These are phyloP conservation scores for Skeletonema tropicum DNA, from an alignment of 108 stramenopile genomes.

Conservation along the genomic window DNA sequence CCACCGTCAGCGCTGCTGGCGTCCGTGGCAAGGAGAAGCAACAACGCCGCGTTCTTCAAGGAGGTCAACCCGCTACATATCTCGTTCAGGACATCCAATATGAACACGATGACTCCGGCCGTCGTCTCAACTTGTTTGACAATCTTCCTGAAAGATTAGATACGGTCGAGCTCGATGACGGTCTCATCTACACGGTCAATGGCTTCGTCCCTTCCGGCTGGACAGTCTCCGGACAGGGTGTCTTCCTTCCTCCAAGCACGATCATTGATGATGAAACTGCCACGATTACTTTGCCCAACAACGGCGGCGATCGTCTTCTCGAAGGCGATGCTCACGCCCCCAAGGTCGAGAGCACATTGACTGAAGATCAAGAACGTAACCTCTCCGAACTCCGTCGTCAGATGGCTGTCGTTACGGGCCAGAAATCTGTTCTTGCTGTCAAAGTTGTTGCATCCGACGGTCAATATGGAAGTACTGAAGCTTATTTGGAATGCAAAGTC, in stretches of 20 bases:
- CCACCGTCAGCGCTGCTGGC: neutral
- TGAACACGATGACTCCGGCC: neutral
- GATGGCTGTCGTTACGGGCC: neutral
- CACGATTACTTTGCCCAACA: neutral
- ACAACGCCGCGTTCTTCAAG: neutral
- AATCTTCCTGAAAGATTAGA: neutral
- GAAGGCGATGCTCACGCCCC: neutral
- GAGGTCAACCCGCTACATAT: neutral
- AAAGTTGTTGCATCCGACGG: constrained; percentile 16
- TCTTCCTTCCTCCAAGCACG: neutral
- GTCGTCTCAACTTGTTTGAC: neutral
- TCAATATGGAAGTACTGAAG: neutral
- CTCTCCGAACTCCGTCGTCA: constrained; percentile 2
- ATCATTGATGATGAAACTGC: neutral
- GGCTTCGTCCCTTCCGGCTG: neutral
- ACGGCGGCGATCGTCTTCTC: neutral
- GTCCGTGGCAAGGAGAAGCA: neutral
- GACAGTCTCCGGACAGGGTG: neutral
- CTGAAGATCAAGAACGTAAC: constrained; percentile 2
- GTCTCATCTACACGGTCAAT: neutral
- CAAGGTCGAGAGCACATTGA: neutral
- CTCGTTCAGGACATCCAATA: neutral
- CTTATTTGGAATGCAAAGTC: constrained; percentile 20
- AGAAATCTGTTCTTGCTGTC: constrained; percentile 16
- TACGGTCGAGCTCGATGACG: neutral